Conservation (phyloP, 2,329 filamentous ascomycete genomes). For the Cladophialophora exuberans region DNA sequence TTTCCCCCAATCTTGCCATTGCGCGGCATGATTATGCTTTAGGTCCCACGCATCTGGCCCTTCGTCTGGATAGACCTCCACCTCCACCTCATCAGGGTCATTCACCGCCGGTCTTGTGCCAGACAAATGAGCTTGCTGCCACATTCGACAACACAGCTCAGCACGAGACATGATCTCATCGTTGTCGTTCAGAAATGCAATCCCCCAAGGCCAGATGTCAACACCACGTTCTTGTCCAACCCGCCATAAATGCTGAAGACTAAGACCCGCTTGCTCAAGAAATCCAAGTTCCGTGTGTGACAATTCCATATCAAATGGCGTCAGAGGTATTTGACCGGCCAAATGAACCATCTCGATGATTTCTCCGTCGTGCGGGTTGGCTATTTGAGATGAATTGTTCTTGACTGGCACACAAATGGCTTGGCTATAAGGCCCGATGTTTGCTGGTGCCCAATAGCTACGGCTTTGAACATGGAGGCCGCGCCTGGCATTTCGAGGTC, state of each 20-base stretch:
- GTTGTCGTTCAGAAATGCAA: conserved; percentile 68
- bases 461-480: conserved; percentile 87
- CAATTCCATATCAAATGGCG: conserved; percentile 75
- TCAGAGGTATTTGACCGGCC: conserved; percentile 88
- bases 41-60: conserved; percentile 53
- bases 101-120: conserved; percentile 20
- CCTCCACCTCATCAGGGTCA: conserved; percentile 38
- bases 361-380: conserved; percentile 30
- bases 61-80: conserved; percentile 55
- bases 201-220: conserved; percentile 72
- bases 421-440: conserved; percentile 96
- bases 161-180: conserved; percentile 38
- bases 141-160: conserved; percentile 46
- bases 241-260: conserved; percentile 87
- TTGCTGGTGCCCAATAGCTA: conserved; percentile 97
- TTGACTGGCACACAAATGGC: conserved; percentile 64
- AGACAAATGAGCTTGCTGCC: conserved; percentile 45
- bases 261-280: conserved; percentile 66
- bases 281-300: conserved; percentile 47
- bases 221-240: conserved; percentile 74
- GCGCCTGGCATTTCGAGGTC: conserved; percentile 39
- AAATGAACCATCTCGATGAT: conserved; percentile 60
- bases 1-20: conserved; percentile 12
- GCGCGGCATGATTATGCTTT: conserved; percentile 55
- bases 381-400: conserved; percentile 26